Base-by-base conservation (phyloP, 805 yeast genomes). In the Myxozyma mucilagina region DNA sequence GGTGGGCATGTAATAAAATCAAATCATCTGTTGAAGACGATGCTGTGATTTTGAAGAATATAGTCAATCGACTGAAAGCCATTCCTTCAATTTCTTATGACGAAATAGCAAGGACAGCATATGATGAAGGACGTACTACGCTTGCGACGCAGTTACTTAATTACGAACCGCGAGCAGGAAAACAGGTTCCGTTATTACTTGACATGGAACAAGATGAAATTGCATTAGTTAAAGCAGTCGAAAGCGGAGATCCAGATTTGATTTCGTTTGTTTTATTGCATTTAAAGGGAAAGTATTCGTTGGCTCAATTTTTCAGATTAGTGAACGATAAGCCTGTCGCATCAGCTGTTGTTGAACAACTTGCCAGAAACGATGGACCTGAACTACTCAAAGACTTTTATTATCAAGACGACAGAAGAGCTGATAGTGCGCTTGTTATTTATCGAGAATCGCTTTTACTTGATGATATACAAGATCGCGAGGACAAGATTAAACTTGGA, bases 1-100 rank as follows among this genome's bases (percentile, higher is more conserved):
- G 86, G 65, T 94, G 98, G 98, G 92, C 96, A 4, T 82, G 86
- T 60, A 75, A 81, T 38, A 88, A 89, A 69, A 85, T 87, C 14
- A 68, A 79, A 6, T 80, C 79, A 34, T 65, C 79, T 59, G 36
- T 59, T 14, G 55, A 58, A 18, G 78, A 81, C 0, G 97, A 93
- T 69, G 77, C 78, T 4, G 84, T 83, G 41, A 73, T 93, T 10
- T 81, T 84, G 47, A 70, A 77, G 24, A 67, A 75, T 0, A 77
- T 93, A 0, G 70, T 81, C 6, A 74, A 77, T 8, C 82, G 82
- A 57, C 74, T 90, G 14, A 68, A 67, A 10, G 64, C 71, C 1
- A 70, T 75, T 11, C 70, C 74, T 9, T 78, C 80, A 2, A 80
- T 86, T 18, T 79, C 91, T 0, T 85, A 83, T 61, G 81, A 82